A percentile compares a stretch with the other conserved stretches of the same genome.
These are phyloP conservation scores for Penicillium cosmopolitanum DNA, from an alignment of 495 filamentous ascomycete genomes.

Conservation along the genomic window DNA sequence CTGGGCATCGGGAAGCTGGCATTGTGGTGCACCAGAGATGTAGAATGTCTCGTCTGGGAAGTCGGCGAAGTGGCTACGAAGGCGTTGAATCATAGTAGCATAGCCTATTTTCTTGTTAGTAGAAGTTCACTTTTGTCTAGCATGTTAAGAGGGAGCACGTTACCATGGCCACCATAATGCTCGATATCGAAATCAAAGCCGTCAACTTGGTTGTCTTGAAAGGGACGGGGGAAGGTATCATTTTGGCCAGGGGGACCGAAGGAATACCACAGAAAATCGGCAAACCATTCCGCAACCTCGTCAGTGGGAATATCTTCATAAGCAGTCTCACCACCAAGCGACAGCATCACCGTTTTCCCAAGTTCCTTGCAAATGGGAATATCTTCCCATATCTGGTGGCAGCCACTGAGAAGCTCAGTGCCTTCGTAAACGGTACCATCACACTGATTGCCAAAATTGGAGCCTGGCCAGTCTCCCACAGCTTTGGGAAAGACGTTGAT, in stretches of 20 bases:
- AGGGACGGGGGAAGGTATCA: conserved; percentile 56
- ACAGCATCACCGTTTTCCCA: conserved; percentile 70
- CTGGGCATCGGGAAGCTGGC: conserved; percentile 61
- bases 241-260: conserved; percentile 54
- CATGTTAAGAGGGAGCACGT: conserved; percentile 23
- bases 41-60: conserved; percentile 54
- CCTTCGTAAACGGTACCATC: conserved; percentile 50
- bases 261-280: conserved; percentile 64
- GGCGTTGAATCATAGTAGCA: conserved; percentile 50
- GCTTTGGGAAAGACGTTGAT: conserved; percentile 63
- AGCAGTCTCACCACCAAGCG: conserved; percentile 60
- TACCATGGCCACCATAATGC: conserved; percentile 48
- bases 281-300: conserved; percentile 49
- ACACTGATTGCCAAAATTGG: conserved; percentile 71
- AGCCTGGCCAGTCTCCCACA: conserved; percentile 57
- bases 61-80: conserved; percentile 55
- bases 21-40: conserved; percentile 69
- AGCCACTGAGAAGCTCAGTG: conserved; percentile 49
- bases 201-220: conserved; percentile 63
- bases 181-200: conserved; percentile 77
- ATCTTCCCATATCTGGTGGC: conserved; percentile 57
- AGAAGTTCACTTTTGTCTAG: background rate
- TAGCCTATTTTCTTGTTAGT: conserved; percentile 38
- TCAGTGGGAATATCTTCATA: conserved; percentile 42
- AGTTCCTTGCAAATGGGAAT: conserved; percentile 65